Evolutionary conservation across 2,329 filamentous ascomycete species (phyloP).

Genomic region (Trichoderma breve): DNA sequence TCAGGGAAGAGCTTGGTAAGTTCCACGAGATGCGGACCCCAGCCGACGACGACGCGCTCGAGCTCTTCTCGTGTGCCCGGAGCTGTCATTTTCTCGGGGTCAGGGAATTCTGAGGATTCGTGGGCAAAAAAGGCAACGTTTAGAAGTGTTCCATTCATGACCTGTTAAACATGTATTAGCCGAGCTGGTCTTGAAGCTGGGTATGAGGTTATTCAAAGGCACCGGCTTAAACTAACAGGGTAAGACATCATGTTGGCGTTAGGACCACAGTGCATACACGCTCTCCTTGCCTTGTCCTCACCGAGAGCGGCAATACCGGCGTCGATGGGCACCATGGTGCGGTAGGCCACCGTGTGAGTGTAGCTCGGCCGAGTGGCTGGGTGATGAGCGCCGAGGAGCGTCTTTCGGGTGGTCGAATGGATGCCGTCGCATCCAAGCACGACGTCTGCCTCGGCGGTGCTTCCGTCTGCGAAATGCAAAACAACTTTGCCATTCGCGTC

Average conservation of each 20-base stretch:
- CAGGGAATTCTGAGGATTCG: neutral
- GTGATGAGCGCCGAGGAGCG: neutral
- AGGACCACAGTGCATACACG: neutral
- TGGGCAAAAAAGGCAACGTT: neutral
- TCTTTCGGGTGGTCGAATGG: neutral
- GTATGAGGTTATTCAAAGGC: neutral
- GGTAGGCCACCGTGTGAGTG: neutral
- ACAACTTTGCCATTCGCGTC: neutral
- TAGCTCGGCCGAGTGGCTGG: neutral
- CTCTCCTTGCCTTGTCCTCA: neutral
- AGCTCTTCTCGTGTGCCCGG: neutral
- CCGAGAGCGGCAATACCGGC: neutral
- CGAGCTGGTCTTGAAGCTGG: neutral
- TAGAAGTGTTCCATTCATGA: neutral
- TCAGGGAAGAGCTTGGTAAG: neutral
- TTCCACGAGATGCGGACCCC: neutral
- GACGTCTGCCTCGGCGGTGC: neutral
- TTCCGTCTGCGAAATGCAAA: neutral
- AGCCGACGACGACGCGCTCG: neutral
- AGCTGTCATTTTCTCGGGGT: neutral
- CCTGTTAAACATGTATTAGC: neutral
- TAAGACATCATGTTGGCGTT: neutral
- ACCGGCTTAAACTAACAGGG: neutral
- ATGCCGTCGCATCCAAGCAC: neutral
- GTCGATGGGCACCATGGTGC: neutral